These are phyloP conservation scores for Aspergillus costaricaensis DNA, from an alignment of 2,329 filamentous ascomycete genomes.

Conservation along the genomic window DNA sequence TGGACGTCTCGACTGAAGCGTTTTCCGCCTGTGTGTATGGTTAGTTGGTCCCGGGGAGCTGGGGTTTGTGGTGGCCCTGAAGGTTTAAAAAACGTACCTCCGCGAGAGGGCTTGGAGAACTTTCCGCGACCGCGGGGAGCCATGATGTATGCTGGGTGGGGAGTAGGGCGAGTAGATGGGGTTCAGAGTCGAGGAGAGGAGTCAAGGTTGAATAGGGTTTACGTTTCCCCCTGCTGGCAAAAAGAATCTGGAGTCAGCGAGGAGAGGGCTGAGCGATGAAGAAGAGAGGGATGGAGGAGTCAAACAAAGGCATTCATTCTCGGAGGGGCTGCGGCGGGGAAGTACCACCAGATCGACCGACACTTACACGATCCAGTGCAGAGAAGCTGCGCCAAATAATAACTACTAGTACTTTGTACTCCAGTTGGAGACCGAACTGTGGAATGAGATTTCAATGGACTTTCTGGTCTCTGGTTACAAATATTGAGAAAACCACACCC, in stretches of 20 bases:
- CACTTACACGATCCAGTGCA: neutral
- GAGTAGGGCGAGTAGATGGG: no score
- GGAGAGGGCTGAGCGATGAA: no score
- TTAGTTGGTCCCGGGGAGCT: neutral
- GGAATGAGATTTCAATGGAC: no score
- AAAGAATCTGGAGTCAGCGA: neutral
- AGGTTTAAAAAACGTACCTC: conserved; percentile 61
- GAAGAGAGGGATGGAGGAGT: no score
- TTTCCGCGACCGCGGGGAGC: conserved; percentile 76
- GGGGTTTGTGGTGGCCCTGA: neutral
- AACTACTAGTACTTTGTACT: no score
- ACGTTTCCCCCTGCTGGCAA: no score
- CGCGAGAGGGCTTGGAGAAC: conserved; percentile 89
- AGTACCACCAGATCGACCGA: neutral
- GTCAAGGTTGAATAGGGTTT: no score
- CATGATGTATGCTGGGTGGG: conserved; percentile 31
- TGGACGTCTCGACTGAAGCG: conserved; percentile 91
- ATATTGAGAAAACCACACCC: no score
- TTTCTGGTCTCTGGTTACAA: no score
- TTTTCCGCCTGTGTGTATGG: conserved; percentile 70
- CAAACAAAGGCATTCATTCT: neutral
- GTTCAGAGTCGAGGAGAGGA: neutral
- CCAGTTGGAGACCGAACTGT: no score
- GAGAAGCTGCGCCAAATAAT: no score
- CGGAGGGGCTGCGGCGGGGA: neutral